Percentiles rank a stretch among this genome's conserved stretches.
These are phyloP conservation scores for Colletotrichum eleusines DNA, from an alignment of 2,329 filamentous ascomycete genomes.

Conservation along the genomic window DNA sequence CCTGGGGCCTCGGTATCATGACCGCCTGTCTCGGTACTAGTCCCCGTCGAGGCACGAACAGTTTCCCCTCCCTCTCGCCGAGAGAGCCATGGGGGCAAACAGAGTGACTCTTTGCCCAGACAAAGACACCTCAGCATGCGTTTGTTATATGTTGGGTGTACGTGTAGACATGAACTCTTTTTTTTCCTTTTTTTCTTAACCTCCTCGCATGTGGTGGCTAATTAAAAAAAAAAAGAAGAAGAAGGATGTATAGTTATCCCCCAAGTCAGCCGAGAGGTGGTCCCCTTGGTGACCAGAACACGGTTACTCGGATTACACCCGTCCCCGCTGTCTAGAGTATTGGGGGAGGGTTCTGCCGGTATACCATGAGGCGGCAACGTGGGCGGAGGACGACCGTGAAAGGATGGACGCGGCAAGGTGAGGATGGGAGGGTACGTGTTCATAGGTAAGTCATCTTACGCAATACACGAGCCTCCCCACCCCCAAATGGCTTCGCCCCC, in stretches of 20 bases:
- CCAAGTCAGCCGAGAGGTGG: too few relatives aligned
- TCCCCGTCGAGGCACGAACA: not conserved
- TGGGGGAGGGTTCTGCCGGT: too few relatives aligned
- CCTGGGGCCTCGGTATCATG: constrained; percentile 19
- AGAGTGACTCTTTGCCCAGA: not conserved
- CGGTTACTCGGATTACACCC: too few relatives aligned
- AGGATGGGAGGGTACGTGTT: not conserved
- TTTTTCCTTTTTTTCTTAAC: too few relatives aligned
- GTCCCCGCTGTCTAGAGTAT: too few relatives aligned
- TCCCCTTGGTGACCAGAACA: too few relatives aligned
- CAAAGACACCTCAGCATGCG: not conserved
- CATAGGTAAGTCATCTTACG: not conserved
- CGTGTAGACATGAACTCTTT: not conserved
- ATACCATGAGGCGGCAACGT: not conserved
- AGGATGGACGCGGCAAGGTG: not conserved
- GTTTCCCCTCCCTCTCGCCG: not conserved
- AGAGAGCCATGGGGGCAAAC: not conserved
- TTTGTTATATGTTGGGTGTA: not conserved
- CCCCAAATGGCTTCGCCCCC: constrained; percentile 25
- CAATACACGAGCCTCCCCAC: not conserved
- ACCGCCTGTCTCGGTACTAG: constrained; percentile 19
- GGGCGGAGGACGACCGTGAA: not conserved
- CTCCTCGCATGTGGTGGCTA: too few relatives aligned
- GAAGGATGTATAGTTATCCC: too few relatives aligned
- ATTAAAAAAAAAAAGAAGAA: too few relatives aligned